Percentiles rank a stretch among this genome's conserved stretches.
These are phyloP conservation scores for Fusarium setosum DNA, from an alignment of 2,329 filamentous ascomycete genomes.

Conservation along the genomic window DNA sequence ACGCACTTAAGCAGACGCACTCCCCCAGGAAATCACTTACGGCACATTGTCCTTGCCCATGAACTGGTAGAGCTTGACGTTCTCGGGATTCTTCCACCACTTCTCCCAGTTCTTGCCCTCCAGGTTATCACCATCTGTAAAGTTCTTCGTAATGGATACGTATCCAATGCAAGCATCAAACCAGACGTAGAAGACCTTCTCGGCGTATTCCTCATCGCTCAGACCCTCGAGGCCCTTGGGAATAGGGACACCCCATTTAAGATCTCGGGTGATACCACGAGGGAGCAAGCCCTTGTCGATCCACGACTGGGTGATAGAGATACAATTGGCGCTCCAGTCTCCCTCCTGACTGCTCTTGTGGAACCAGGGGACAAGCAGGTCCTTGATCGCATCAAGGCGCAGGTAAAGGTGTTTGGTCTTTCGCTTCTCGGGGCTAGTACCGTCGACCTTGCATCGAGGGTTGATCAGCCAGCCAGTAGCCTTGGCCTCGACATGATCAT, in stretches of 20 bases:
- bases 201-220: constrained; percentile 64
- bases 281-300: constrained; percentile 85
- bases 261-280: constrained; percentile 90
- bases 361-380: constrained; percentile 82
- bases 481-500: constrained; percentile 49
- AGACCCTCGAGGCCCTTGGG: constrained; percentile 59
- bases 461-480: constrained; percentile 73
- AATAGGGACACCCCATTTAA: constrained; percentile 84
- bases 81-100: constrained; percentile 92
- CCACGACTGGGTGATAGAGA: constrained; percentile 84
- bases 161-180: constrained; percentile 95
- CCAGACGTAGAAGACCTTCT: constrained; percentile 90
- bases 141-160: constrained; percentile 92
- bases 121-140: constrained; percentile 69
- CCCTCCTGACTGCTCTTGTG: constrained; percentile 78
- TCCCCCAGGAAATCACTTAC: constrained; percentile 50
- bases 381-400: constrained; percentile 85
- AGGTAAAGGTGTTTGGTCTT: constrained; percentile 93
- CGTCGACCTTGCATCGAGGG: constrained; percentile 91
- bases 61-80: constrained; percentile 93
- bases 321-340: constrained; percentile 79
- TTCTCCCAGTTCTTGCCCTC: constrained; percentile 81
- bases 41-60: constrained; percentile 82
- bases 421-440: constrained; percentile 79
- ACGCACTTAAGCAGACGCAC: no score